Evolutionary conservation across 192 early-diverging fungal genomes (phyloP).

Genomic region (Rhizoclosmatium globosum): DNA sequence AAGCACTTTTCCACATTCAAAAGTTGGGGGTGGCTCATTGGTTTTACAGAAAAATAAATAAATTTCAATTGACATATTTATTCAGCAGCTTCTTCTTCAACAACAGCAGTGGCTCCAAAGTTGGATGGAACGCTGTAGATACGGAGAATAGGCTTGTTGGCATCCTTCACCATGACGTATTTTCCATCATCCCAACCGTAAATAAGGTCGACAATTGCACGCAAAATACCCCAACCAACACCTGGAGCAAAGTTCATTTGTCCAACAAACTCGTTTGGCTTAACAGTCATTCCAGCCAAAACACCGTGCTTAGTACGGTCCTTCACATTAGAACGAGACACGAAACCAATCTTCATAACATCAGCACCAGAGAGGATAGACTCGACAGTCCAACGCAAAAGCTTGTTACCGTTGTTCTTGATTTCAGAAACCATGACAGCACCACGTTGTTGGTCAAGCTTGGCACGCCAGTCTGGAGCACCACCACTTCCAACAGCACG

Average conservation of each 20-base stretch:
- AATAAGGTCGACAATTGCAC: slow-evolving; percentile 91
- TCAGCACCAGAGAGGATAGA: slow-evolving; percentile 87
- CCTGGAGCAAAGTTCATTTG: slow-evolving; percentile 88
- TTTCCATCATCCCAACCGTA: slow-evolving; percentile 86
- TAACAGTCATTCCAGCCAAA: slow-evolving; percentile 84
- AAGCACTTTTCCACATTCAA: too few species aligned
- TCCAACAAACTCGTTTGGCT: slow-evolving; percentile 86
- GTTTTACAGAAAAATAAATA: background rate
- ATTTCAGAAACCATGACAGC: slow-evolving; percentile 97
- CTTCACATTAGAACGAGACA: slow-evolving; percentile 78
- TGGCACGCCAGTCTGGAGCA: slow-evolving; percentile 93
- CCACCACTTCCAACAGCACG: slow-evolving; percentile 83
- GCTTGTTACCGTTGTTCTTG: slow-evolving; percentile 96
- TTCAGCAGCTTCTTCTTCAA: background rate
- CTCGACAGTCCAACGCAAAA: slow-evolving; percentile 96
- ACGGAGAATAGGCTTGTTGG: slow-evolving; percentile 73
- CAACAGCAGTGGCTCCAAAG: slow-evolving; percentile 8
- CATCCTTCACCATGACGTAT: slow-evolving; percentile 95
- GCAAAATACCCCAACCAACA: slow-evolving; percentile 96
- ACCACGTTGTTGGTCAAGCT: slow-evolving; percentile 93
- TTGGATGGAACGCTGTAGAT: slow-evolving; percentile 23
- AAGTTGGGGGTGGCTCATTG: too few species aligned
- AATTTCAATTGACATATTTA: background rate
- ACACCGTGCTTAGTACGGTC: slow-evolving; percentile 84
- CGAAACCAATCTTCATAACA: slow-evolving; percentile 87